These are phyloP conservation scores for Solanum hybrid DNA, from an alignment of 305 asterid genomes.

Conservation along the genomic window DNA sequence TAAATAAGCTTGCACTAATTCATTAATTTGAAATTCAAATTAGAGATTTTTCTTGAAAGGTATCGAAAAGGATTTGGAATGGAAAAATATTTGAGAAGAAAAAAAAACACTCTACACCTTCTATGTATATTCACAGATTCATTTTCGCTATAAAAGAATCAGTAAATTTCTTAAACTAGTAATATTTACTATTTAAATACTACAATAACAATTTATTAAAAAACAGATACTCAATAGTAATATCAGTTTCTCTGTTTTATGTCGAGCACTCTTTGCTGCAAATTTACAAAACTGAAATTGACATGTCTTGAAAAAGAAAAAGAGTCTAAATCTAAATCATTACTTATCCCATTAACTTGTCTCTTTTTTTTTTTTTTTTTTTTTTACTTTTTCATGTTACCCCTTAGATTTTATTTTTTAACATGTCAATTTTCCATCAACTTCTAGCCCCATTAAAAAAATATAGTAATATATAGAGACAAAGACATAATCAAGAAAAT, in stretches of 20 bases:
- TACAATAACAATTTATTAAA: neutral
- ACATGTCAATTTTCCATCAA: neutral
- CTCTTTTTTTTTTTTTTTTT: neutral
- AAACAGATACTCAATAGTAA: neutral
- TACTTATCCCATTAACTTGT: conserved; percentile 1
- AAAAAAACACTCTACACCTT: neutral
- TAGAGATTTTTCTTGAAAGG: neutral
- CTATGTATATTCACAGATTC: neutral
- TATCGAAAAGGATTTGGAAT: neutral
- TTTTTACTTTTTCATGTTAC: neutral
- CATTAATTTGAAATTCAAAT: neutral
- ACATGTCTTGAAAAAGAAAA: conserved; percentile 1
- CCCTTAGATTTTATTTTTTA: neutral
- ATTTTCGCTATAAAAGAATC: neutral
- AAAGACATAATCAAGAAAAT: conserved; percentile 1
- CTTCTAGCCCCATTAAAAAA: neutral
- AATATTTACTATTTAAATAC: neutral
- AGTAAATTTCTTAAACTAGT: neutral
- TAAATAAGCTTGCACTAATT: too few relatives aligned
- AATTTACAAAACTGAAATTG: neutral
- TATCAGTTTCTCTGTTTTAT: neutral
- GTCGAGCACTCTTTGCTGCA: neutral
- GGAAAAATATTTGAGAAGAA: too few relatives aligned
- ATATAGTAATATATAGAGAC: neutral
- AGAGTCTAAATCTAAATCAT: conserved; percentile 1